Conservation (phyloP, 495 filamentous ascomycete species). For the Talaromyces wortmannii region DNA sequence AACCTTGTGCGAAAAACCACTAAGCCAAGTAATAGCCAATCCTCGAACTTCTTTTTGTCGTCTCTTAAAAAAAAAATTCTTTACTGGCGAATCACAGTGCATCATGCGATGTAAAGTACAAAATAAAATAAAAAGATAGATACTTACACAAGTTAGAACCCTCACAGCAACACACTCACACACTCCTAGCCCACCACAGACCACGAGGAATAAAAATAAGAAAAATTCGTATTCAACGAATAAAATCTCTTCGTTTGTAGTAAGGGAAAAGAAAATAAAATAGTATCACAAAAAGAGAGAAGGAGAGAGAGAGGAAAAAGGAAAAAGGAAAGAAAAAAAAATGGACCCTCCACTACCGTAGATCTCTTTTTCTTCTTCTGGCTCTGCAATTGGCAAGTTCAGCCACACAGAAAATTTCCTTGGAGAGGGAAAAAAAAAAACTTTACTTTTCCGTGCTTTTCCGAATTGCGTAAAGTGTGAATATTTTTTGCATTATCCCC, state of each 20-base stretch:
- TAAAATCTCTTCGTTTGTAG: not conserved
- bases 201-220: constrained; percentile 5
- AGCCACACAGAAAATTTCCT: too few relatives aligned
- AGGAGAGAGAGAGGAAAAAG: constrained; percentile 6
- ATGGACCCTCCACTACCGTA: too few relatives aligned
- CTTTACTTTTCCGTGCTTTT: constrained; percentile 35
- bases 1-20: too few relatives aligned
- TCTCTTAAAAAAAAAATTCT: too few relatives aligned
- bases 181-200: constrained; percentile 15
- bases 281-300: not conserved
- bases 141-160: constrained; percentile 9
- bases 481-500: not conserved
- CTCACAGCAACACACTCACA: constrained; percentile 13
- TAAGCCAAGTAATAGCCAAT: too few relatives aligned
- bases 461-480: constrained; percentile 35
- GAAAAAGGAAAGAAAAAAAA: constrained; percentile 4
- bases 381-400: too few relatives aligned
- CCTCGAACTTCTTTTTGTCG: too few relatives aligned
- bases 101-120: not conserved
- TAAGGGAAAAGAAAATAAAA: not conserved
- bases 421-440: constrained; percentile 17
- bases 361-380: not conserved
- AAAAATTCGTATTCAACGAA: not conserved
- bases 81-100: not conserved
- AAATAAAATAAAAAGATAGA: constrained; percentile 9